Percentiles rank a stretch among this genome's conserved stretches.
These are phyloP conservation scores for Aspergillus quadrilineatus DNA, from an alignment of 2,329 filamentous ascomycete genomes.

Conservation along the genomic window DNA sequence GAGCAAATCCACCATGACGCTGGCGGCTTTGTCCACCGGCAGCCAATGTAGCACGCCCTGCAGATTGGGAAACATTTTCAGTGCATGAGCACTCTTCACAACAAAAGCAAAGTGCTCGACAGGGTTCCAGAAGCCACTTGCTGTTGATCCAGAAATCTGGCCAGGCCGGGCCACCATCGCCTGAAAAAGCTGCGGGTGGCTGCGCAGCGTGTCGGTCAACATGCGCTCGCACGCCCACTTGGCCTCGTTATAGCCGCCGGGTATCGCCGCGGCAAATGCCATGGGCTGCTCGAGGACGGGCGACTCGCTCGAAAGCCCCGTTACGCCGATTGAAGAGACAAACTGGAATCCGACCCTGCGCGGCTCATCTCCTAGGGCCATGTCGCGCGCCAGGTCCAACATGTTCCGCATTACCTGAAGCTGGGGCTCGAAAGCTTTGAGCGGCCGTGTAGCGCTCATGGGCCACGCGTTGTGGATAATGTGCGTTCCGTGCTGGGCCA, in stretches of 20 bases:
- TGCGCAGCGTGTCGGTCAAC: constrained; percentile 49
- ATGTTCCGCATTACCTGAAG: constrained; percentile 52
- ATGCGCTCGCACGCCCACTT: constrained; percentile 54
- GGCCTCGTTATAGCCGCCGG: constrained; percentile 51
- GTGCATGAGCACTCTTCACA: constrained; percentile 51
- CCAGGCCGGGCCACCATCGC: constrained; percentile 48
- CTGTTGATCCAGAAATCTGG: constrained; percentile 54
- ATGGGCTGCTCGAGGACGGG: constrained; percentile 49
- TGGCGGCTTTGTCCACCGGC: constrained; percentile 47
- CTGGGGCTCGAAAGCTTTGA: constrained; percentile 23
- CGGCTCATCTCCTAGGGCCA: background rate
- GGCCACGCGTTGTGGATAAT: constrained; percentile 40
- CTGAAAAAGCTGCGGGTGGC: constrained; percentile 44
- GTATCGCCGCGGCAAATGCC: constrained; percentile 40
- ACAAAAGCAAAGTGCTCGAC: constrained; percentile 53
- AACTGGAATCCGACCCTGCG: constrained; percentile 37
- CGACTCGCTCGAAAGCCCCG: constrained; percentile 33
- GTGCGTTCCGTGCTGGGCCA: constrained; percentile 46
- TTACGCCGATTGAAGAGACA: constrained; percentile 44
- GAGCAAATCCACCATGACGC: constrained; percentile 35
- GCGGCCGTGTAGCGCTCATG: constrained; percentile 23
- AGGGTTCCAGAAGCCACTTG: constrained; percentile 56
- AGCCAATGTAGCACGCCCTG: constrained; percentile 46
- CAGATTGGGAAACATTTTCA: constrained; percentile 45
- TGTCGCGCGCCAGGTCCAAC: constrained; percentile 23